Base-by-base conservation (phyloP, 768 basidiomycete genomes). In the Mycena polygramma region DNA sequence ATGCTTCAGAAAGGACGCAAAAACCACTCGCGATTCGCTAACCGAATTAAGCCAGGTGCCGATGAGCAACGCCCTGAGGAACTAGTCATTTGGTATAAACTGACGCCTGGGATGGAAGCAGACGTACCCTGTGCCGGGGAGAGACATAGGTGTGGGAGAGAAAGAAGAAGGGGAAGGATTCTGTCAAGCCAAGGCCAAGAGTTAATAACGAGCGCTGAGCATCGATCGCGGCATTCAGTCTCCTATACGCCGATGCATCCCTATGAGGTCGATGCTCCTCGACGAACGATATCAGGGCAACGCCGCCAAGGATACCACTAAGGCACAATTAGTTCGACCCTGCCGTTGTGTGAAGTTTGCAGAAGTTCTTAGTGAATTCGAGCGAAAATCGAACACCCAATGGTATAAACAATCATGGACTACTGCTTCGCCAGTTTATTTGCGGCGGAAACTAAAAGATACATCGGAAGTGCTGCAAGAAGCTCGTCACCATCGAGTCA, bases 401-500 rank as follows among this genome's bases (percentile, higher is more conserved):
- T 41, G 41, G 3, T 41, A 41, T 41, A 41, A 41, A 41, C 41
- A 41, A 7, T 20, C 45, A 15, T 46, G 11, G 20, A 54, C n/a
- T 57, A 61, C 53, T 62, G 41, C n/a, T 58, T 63, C 43, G 57
- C 55, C 20, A 70, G 7, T 45, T 70, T 70, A 36, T 15, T 54
- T 8, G 68, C 68, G 1, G 68, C 62, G 2, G 55, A n/a, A 35
- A 70, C 9, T n/a, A 70, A 54, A 8, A 70, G 57, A 19, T 70
- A 70, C 49, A 70, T 13, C 11, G 70, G 70, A 49, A 71, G 59
- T 1, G 48, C 70, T 71, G 26, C 4, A 41, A 1, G 17, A 2
- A 10, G 35, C 6, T n/a, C 41, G n/a, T 51, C 36, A 43, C n/a
- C 14, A 78, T 35, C 82, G 76, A 20, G 80, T 76, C 1, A 43